A percentile compares a stretch with the other conserved stretches of the same genome.
Evolutionary conservation across 2,329 filamentous ascomycete species (phyloP).

Genomic region (Capronia americana): DNA sequence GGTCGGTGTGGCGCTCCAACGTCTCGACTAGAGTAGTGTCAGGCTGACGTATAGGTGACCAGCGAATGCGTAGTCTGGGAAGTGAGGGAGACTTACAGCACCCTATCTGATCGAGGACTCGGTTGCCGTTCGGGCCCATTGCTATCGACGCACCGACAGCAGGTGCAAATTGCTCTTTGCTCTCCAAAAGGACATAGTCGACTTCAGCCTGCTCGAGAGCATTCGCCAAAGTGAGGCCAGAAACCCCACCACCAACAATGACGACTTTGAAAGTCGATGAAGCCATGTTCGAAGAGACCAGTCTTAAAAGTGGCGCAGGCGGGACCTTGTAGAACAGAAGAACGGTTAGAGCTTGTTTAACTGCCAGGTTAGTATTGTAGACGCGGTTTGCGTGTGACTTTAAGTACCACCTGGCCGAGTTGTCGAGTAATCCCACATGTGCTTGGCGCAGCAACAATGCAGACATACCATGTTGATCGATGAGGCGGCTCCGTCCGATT

Average conservation of each 20-base stretch:
- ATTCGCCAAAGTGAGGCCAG: constrained; percentile 35
- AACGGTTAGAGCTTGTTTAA: background rate
- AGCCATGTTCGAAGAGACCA: background rate
- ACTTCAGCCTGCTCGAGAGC: constrained; percentile 35
- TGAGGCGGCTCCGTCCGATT: background rate
- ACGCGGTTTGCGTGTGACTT: background rate
- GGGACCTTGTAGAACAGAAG: background rate
- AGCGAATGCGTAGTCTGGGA: background rate
- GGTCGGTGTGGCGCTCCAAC: background rate
- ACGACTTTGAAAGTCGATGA: constrained; percentile 12
- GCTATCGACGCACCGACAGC: constrained; percentile 38
- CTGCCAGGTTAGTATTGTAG: background rate
- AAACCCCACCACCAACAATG: constrained; percentile 23
- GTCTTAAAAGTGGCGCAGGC: background rate
- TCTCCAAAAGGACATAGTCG: constrained; percentile 39
- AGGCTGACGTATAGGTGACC: background rate
- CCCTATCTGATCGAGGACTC: constrained; percentile 8
- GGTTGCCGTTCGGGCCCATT: constrained; percentile 32
- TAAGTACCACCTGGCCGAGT: background rate
- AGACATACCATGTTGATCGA: background rate
- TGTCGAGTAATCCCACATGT: background rate
- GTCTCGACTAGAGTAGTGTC: background rate
- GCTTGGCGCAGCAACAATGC: background rate
- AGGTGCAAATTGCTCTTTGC: constrained; percentile 35
- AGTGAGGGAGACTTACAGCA: constrained; percentile 5